A percentile compares a stretch with the other conserved stretches of the same genome.
phyloP scores from a whole-genome alignment of 2,329 filamentous ascomycete species.

The Pleoardoris graminearum region DNA sequence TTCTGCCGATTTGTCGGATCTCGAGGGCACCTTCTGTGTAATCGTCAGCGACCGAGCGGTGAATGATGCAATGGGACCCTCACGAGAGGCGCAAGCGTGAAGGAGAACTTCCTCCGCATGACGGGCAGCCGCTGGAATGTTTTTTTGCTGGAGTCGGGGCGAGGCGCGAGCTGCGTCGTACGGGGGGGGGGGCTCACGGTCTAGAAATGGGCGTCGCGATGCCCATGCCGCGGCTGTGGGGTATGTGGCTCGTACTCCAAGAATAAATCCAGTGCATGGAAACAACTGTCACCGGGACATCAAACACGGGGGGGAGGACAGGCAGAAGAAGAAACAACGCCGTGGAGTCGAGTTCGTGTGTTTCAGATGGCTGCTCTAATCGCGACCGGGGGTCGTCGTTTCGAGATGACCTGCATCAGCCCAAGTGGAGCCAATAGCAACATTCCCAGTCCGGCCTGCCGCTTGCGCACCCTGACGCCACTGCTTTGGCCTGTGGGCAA shows the following conservation, averaged over 20 bases:
- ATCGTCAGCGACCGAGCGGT: constrained; percentile 19
- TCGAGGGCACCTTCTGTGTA: constrained; percentile 40
- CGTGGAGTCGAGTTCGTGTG: not conserved
- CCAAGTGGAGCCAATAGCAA: not conserved
- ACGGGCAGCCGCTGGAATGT: constrained; percentile 9
- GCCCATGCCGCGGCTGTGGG: not conserved
- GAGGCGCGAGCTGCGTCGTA: not conserved
- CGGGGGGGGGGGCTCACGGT: not conserved
- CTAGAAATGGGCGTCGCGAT: not conserved
- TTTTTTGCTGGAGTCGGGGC: not conserved
- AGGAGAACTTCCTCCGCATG: constrained; percentile 52
- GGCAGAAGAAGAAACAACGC: not conserved
- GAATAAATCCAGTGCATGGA: not conserved
- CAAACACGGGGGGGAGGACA: not conserved
- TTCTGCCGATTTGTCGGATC: constrained; percentile 38
- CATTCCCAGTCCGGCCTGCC: not conserved
- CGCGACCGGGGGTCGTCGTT: not conserved
- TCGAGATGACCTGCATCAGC: not conserved
- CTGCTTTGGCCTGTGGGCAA: not conserved
- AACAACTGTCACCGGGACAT: not conserved
- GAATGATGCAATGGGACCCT: constrained; percentile 14
- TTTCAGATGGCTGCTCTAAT: constrained; percentile 1
- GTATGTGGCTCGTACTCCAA: not conserved
- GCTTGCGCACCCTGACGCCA: not conserved
- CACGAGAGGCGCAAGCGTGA: constrained; percentile 49